Base-by-base conservation (phyloP, 129 eudicot genomes). In the Solidago caesia region DNA sequence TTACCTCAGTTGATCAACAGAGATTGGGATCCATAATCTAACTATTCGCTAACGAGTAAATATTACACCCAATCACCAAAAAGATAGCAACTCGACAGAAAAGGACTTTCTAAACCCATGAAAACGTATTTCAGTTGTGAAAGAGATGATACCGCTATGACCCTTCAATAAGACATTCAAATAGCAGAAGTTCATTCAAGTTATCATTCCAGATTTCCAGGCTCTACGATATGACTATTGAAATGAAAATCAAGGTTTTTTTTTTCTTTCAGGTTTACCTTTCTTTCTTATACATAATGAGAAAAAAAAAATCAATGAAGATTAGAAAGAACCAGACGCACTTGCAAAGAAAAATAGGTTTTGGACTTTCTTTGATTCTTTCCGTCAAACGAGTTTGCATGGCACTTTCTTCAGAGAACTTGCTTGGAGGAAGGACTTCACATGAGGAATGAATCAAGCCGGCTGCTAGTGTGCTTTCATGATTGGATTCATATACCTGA, bases 401-500 rank as follows among this genome's bases (percentile, higher is more conserved):
- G 49, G 70, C 86, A 67, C 41, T 83, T 79, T 90, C 94, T 78
- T 84, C 90, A 55, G 80, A 80, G 76, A 82, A 94, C 14, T 77
- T 82, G 74, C 86, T 79, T 45, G 92, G 85, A 62, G 93, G 90
- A 77, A 90, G 91, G 79, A 94, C 97, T 76, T 85, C 79, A 82
- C 99, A 94, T 0, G 91, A 89, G 73, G 93, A 85, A 79, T 87
- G 84, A 62, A 91, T 85, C 77, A 84, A 75, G 41, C 91, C 87
- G 59, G 89, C 97, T 81, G 71, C 67, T 64, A 94, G 8, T 15
- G 80, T 64, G 41, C 73, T 83, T 53, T 78, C 89, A 80, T 79
- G 80, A 74, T 86, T 86, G 70, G 99, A 94, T 76, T 91, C 97
- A 26, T 87, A 94, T 16, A 94, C 99, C 99, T 94, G 76, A 9